These are phyloP conservation scores for Luffa acutangula DNA, from an alignment of 306 rosid genomes.

Conservation along the genomic window DNA sequence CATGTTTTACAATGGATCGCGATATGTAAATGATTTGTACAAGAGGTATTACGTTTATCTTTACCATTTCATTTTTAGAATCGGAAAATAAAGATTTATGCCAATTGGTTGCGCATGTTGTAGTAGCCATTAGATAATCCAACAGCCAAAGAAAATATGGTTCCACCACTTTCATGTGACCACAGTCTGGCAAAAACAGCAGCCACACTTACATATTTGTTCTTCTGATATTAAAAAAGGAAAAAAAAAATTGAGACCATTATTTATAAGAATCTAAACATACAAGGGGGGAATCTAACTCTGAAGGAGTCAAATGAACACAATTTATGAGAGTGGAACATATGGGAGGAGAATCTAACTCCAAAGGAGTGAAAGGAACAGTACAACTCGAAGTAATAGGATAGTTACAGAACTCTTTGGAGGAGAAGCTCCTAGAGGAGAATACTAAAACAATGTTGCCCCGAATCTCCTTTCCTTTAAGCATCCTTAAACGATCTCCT, in stretches of 20 bases:
- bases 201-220: background rate
- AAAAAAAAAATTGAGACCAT: too few relatives aligned
- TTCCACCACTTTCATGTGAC: background rate
- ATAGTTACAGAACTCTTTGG: background rate
- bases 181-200: background rate
- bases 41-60: slow-evolving; percentile 37
- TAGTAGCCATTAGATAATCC: background rate
- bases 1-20: slow-evolving; percentile 38
- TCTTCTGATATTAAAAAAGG: background rate
- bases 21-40: slow-evolving; percentile 35
- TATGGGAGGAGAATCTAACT: background rate
- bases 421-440: background rate
- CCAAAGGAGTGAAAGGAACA: background rate
- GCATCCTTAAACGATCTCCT: background rate
- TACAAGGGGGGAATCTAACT: background rate
- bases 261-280: too few relatives aligned
- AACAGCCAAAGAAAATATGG: background rate
- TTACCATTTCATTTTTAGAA: background rate
- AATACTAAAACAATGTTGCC: background rate
- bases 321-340: background rate
- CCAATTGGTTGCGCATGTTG: background rate
- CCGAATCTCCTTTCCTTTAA: background rate
- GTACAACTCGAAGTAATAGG: background rate
- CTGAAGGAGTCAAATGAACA: background rate
- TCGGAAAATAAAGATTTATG: background rate